phyloP scores from a whole-genome alignment of 345 rosid species.

The Eucalyptus melliodora region DNA sequence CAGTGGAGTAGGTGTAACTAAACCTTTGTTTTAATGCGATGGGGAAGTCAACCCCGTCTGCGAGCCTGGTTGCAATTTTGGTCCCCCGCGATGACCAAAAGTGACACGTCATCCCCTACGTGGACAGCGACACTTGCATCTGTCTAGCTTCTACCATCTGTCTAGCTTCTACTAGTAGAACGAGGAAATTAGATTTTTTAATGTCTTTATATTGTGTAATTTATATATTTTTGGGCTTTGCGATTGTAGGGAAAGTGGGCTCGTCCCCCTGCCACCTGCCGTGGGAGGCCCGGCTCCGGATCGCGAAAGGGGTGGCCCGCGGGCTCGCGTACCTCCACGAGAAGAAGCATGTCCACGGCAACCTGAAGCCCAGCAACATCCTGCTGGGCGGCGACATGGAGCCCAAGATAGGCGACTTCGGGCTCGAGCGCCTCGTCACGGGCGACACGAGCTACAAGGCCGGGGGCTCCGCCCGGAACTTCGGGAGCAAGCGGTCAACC shows the following conservation, averaged over 20 bases:
- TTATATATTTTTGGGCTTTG: not conserved
- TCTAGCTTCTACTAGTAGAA: not conserved
- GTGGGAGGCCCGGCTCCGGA: slow-evolving; percentile 83
- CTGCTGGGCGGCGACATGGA: slow-evolving; percentile 68
- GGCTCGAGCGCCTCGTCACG: slow-evolving; percentile 59
- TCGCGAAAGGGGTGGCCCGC: slow-evolving; percentile 72
- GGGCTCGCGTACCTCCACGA: slow-evolving; percentile 80
- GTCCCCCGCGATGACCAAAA: not conserved
- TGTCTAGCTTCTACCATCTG: not conserved
- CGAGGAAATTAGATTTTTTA: not conserved
- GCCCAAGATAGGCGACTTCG: slow-evolving; percentile 80
- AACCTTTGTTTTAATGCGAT: slow-evolving; percentile 38
- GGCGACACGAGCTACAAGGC: slow-evolving; percentile 57
- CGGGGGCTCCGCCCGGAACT: slow-evolving; percentile 53
- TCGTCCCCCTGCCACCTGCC: slow-evolving; percentile 77
- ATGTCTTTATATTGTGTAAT: too few relatives aligned
- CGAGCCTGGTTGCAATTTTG: not conserved
- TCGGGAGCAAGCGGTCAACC: slow-evolving; percentile 75
- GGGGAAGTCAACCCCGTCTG: slow-evolving; percentile 32
- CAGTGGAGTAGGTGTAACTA: slow-evolving; percentile 37
- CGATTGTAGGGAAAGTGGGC: slow-evolving; percentile 60
- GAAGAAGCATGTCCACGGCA: slow-evolving; percentile 79
- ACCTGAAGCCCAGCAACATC: slow-evolving; percentile 81
- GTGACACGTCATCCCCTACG: not conserved
- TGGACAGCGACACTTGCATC: not conserved